Evolutionary conservation across 2,329 filamentous ascomycete species (phyloP), one percentile per base, ranked within the genome.

Genomic region (Coniochaeta ligniaria): DNA sequence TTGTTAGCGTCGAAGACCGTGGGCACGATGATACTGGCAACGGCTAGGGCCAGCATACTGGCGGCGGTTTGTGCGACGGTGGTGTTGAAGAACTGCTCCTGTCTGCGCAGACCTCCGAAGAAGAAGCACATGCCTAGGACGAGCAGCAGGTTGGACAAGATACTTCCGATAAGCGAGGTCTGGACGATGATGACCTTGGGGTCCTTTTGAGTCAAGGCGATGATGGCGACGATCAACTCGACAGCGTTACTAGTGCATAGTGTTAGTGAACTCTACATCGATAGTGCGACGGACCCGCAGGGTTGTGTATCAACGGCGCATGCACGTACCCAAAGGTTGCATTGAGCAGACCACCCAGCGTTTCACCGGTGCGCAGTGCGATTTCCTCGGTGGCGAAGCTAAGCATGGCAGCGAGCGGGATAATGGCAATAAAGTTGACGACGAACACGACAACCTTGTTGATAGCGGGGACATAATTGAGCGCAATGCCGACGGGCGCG

Each of bases 41-140:
- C 90, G 16, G 90, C 88, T 22, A 96, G 80, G 14, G 91, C 88
- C 22, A 96, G 83, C 59, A 96, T 76, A 69, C 89, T 92, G 16
- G 92, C 87, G 3, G 92, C 91, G 0, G 93, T 96, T 73, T 96
- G 92, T 0, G 93, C 93, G 7, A 97, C 92, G 0, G 91, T 94
- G 36, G 90, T 86, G 78, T 97, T 96, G 83, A 97, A 98, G 73
- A 85, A 88, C 72, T 97, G 94, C 71, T 96, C 90, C 31, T 83
- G 70, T 31, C 93, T 85, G 62, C 89, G 87, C 66, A 96, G 73
- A 4, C 92, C 92, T 57, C 91, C 92, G 63, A 91, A 88, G 78
- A 96, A 95, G 80, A 96, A 97, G 72, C 88, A 95, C 86, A 93
- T 96, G 60, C 92, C 93, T 79, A 96, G 79, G 58, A 96, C 91